phyloP scores from a whole-genome alignment of 2,329 filamentous ascomycete genomes.

The Cercospora beticola region DNA sequence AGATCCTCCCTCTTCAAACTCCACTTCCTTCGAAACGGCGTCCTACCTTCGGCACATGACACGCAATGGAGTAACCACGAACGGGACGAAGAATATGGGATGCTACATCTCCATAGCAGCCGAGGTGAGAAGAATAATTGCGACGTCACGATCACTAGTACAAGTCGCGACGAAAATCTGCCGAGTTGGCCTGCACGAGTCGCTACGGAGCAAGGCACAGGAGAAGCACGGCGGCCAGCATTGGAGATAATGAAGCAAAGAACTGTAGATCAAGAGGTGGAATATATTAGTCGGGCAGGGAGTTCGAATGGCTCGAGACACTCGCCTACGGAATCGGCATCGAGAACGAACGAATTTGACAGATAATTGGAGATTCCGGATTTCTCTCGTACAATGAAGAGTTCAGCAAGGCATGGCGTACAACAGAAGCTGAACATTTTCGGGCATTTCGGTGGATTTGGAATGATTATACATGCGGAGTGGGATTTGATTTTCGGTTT shows the following conservation, averaged over 20 bases:
- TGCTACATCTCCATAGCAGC: conserved; percentile 6
- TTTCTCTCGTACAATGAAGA: not conserved
- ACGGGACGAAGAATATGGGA: conserved; percentile 21
- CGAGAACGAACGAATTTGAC: not conserved
- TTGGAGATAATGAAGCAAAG: conserved; percentile 26
- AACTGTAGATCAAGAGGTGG: conserved; percentile 24
- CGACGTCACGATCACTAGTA: not conserved
- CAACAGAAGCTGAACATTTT: not conserved
- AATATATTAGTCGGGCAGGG: conserved; percentile 11
- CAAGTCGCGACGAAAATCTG: not conserved
- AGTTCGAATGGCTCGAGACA: not conserved
- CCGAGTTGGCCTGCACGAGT: not conserved
- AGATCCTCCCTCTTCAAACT: conserved; percentile 4
- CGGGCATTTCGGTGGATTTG: not conserved
- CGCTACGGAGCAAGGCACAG: not conserved
- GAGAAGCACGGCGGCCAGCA: not conserved
- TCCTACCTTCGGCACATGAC: conserved; percentile 10
- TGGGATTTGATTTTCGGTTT: not conserved
- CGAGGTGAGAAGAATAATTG: not conserved
- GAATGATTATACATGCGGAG: not conserved
- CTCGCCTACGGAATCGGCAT: not conserved
- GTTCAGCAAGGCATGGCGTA: not conserved
- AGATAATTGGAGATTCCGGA: not conserved
- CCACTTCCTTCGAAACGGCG: not conserved
- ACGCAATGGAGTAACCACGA: conserved; percentile 12